Conservation (phyloP, 345 rosid species). For the Syzygium jambos region DNA sequence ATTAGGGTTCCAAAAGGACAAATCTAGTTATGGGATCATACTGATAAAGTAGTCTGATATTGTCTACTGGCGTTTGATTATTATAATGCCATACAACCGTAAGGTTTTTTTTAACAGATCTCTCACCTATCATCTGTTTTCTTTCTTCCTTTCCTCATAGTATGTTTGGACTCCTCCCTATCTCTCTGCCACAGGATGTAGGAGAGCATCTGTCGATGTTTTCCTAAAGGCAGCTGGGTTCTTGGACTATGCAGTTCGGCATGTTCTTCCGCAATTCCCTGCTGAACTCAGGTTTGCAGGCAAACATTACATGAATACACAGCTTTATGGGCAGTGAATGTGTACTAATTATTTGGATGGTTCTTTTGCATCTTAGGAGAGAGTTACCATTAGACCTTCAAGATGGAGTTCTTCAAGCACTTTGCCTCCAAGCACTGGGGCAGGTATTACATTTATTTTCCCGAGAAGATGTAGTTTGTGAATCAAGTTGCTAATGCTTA, state of each 20-base stretch:
- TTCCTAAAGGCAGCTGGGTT: slow-evolving; percentile 98
- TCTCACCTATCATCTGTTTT: not conserved
- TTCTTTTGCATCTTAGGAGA: slow-evolving; percentile 37
- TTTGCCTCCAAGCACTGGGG: slow-evolving; percentile 91
- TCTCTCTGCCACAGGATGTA: slow-evolving; percentile 44
- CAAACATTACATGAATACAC: not conserved
- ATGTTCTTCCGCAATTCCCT: slow-evolving; percentile 85
- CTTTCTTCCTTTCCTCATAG: not conserved
- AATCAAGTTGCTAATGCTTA: not conserved
- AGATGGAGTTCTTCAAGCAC: slow-evolving; percentile 87
- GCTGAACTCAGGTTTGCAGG: slow-evolving; percentile 56
- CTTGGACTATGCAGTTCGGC: slow-evolving; percentile 81
- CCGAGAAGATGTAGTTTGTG: not conserved
- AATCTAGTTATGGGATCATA: not conserved
- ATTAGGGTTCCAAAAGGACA: not conserved
- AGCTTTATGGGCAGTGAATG: not conserved
- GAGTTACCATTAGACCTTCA: slow-evolving; percentile 83
- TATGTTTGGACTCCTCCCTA: not conserved
- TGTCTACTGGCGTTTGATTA: not conserved
- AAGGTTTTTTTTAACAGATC: not conserved
- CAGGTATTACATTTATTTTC: slow-evolving; percentile 39
- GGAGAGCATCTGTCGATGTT: slow-evolving; percentile 78
- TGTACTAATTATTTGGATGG: not conserved
- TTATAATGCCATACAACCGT: not conserved
- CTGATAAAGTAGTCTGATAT: not conserved